These are phyloP conservation scores for Furcasterigmium furcatum DNA, from an alignment of 2,329 filamentous ascomycete genomes.

Conservation along the genomic window DNA sequence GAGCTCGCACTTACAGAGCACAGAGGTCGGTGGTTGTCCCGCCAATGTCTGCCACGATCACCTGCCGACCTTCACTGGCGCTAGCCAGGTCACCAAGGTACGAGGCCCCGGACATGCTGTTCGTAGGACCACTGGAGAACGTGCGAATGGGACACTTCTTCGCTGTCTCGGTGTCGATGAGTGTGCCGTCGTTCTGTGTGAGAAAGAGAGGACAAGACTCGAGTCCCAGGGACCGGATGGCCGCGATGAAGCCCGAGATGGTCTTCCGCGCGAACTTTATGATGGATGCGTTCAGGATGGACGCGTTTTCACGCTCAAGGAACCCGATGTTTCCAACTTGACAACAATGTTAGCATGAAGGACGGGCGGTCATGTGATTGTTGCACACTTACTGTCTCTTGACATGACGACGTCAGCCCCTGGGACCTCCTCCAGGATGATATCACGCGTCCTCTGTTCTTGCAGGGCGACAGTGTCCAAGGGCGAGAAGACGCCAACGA, in stretches of 20 bases:
- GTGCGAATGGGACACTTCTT: slow-evolving; percentile 14
- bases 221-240: slow-evolving; percentile 36
- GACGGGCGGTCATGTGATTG: too few relatives aligned
- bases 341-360: too few relatives aligned
- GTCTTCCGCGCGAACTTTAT: slow-evolving; percentile 42
- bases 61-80: background rate
- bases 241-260: slow-evolving; percentile 38
- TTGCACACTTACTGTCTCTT: too few relatives aligned
- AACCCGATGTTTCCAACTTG: slow-evolving; percentile 37
- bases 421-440: too few relatives aligned
- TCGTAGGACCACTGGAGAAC: slow-evolving; percentile 18
- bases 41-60: slow-evolving; percentile 16
- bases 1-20: too few relatives aligned
- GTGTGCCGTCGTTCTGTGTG: slow-evolving; percentile 44
- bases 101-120: slow-evolving; percentile 17
- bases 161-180: slow-evolving; percentile 13
- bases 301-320: slow-evolving; percentile 48
- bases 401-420: too few relatives aligned
- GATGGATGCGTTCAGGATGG: slow-evolving; percentile 50
- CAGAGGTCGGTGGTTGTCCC: slow-evolving; percentile 18
- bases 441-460: too few relatives aligned
- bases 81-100: slow-evolving; percentile 7
- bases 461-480: too few relatives aligned
- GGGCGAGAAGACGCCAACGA: too few relatives aligned
- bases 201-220: slow-evolving; percentile 35